Evolutionary conservation across 2,329 filamentous ascomycete genomes (phyloP).

Genomic region (Nemania sp.): DNA sequence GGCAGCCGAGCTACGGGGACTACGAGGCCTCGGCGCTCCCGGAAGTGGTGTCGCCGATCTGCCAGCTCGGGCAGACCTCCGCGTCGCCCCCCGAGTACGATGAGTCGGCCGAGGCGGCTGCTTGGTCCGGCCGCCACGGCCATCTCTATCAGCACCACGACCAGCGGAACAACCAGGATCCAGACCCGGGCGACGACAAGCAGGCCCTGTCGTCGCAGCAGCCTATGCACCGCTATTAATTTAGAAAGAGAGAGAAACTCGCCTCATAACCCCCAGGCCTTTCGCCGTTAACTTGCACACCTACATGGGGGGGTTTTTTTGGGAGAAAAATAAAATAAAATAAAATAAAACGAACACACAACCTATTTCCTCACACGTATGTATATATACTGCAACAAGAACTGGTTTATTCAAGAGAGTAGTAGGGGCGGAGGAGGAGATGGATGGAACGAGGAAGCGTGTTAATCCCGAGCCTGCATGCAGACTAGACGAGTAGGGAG

Average conservation of each 20-base stretch:
- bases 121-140: background rate
- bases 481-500: too few relatives aligned
- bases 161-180: background rate
- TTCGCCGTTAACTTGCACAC: too few relatives aligned
- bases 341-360: too few relatives aligned
- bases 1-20: conserved; percentile 7
- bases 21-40: background rate
- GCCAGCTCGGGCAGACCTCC: conserved; percentile 25
- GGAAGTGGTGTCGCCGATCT: conserved; percentile 24
- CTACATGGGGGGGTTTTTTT: too few relatives aligned
- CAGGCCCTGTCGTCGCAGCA: conserved; percentile 24
- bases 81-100: conserved; percentile 25
- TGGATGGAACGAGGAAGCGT: background rate
- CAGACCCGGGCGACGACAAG: conserved; percentile 14
- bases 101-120: conserved; percentile 16
- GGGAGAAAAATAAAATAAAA: too few relatives aligned
- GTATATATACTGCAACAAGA: conserved; percentile 7
- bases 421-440: background rate
- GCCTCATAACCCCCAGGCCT: too few relatives aligned
- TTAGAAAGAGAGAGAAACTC: background rate
- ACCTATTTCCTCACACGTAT: conserved; percentile 1
- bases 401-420: background rate
- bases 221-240: conserved; percentile 31
- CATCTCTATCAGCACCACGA: background rate
- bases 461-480: too few relatives aligned